Evolutionary conservation across 1,284 basidiomycete species (phyloP), one percentile per base, ranked within the genome.

Genomic region (Cutaneotrichosporon sp.): DNA sequence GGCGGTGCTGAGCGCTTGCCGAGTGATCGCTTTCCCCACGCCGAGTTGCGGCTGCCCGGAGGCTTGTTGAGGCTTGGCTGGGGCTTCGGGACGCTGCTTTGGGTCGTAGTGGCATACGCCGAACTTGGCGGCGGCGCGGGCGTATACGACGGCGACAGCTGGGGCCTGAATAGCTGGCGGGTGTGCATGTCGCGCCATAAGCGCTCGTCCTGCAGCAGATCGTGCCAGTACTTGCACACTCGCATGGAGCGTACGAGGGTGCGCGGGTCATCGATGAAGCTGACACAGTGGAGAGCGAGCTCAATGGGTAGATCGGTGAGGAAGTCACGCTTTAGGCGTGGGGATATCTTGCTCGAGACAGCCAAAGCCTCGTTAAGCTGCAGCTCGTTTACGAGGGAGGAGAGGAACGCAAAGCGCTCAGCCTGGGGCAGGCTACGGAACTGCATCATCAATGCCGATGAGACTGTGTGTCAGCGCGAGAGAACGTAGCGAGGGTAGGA

Each of bases 301-400:
- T 99, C 96, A 18, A 87, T 82, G 0, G 96, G 96, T 1, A 98
- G 83, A 32, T 89, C 87, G 5, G 84, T 81, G 30, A 97, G 83
- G 76, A 96, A 95, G 77, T 98, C 94, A 7, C 91, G 87, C 74
- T 90, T 90, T 70, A 97, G 86, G 36, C 90, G 85, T 0, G 92
- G 91, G 0, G 88, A 84, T 76, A 97, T 89, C 60, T 82, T 77
- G 26, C 81, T 84, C 0, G 90, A 90, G 62, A 97, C 84, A 75
- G 89, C 90, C 16, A 90, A 84, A 14, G 97, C 87, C 73, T 97
- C 92, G 10, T 86, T 82, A 2, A 89, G 85, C 2, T 86, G 85
- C 70, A 91, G 88, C 53, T 87, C 84, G 50, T 82, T 79, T 9
- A 93, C 82, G 49, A 94, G 80, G 1, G 86, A 79, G 16, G 84